Percentiles rank a stretch among this genome's conserved stretches.
These are phyloP conservation scores for Cadophora luteo-olivacea DNA, from an alignment of 2,329 filamentous ascomycete genomes.

Conservation along the genomic window DNA sequence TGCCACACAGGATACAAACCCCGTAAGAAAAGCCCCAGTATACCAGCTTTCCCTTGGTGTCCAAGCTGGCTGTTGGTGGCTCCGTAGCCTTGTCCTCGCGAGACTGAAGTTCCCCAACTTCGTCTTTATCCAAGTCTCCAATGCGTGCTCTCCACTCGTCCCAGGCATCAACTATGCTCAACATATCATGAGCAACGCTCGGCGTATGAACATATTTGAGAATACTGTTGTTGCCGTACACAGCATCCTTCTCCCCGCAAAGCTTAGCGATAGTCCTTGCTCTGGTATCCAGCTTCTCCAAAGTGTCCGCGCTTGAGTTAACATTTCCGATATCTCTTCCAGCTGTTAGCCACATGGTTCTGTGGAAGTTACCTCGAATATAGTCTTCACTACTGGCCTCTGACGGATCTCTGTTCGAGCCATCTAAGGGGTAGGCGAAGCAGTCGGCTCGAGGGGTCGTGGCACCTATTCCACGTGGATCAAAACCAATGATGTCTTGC, in stretches of 20 bases:
- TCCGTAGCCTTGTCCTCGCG: background rate
- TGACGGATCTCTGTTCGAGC: conserved; percentile 40
- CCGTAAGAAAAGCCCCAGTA: conserved; percentile 61
- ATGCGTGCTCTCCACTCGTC: conserved; percentile 37
- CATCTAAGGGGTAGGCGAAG: conserved; percentile 48
- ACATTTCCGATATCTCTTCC: conserved; percentile 47
- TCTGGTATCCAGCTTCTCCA: conserved; percentile 54
- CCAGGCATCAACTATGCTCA: conserved; percentile 46
- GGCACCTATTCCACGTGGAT: conserved; percentile 57
- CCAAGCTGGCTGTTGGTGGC: conserved; percentile 9
- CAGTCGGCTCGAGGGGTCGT: conserved; percentile 59
- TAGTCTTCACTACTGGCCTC: conserved; percentile 43
- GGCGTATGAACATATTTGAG: conserved; percentile 43
- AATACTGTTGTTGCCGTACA: conserved; percentile 41
- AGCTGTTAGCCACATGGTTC: conserved; percentile 30
- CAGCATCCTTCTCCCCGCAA: conserved; percentile 47
- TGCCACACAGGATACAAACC: conserved; percentile 25
- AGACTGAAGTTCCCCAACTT: background rate
- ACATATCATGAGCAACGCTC: conserved; percentile 47
- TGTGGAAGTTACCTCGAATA: conserved; percentile 47
- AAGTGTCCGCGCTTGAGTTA: conserved; percentile 54
- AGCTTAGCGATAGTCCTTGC: conserved; percentile 50
- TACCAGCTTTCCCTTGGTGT: conserved; percentile 40
- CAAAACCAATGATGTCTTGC: conserved; percentile 55
- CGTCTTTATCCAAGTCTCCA: background rate